These are phyloP conservation scores for Phytopythium kandeliae DNA, from an alignment of 352 stramenopile genomes.

Conservation along the genomic window DNA sequence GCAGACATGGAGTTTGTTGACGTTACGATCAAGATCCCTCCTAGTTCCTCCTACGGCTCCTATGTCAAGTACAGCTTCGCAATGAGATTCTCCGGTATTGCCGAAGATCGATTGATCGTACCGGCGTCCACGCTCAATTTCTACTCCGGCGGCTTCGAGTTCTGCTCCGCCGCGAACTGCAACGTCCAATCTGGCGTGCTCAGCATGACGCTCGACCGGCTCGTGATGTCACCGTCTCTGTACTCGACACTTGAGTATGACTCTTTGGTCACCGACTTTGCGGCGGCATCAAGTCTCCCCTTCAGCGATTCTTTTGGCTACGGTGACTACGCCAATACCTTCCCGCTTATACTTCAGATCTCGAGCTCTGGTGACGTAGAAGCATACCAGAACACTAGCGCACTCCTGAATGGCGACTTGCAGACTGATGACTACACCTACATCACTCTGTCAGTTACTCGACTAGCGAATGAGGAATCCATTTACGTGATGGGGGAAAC, in stretches of 20 bases:
- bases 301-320: conserved; percentile 1
- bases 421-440: background rate
- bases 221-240: background rate
- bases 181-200: conserved; percentile 10
- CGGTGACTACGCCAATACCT: background rate
- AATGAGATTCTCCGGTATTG: background rate
- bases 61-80: conserved; percentile 3
- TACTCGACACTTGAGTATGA: background rate
- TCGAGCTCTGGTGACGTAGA: background rate
- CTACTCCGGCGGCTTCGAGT: conserved; percentile 15
- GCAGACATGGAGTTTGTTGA: background rate
- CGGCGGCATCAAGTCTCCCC: background rate
- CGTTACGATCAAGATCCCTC: background rate
- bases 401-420: background rate
- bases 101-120: background rate
- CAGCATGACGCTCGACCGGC: conserved; percentile 10
- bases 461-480: background rate
- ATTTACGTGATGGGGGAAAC: background rate
- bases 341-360: conserved; percentile 4
- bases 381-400: background rate
- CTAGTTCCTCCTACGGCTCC: background rate
- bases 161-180: conserved; percentile 10
- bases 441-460: background rate
- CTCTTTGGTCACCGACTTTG: conserved; percentile 4
- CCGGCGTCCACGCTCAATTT: conserved; percentile 7